Base-by-base conservation (phyloP, 2,329 filamentous ascomycete species). In the Pseudopithomyces maydicus region DNA sequence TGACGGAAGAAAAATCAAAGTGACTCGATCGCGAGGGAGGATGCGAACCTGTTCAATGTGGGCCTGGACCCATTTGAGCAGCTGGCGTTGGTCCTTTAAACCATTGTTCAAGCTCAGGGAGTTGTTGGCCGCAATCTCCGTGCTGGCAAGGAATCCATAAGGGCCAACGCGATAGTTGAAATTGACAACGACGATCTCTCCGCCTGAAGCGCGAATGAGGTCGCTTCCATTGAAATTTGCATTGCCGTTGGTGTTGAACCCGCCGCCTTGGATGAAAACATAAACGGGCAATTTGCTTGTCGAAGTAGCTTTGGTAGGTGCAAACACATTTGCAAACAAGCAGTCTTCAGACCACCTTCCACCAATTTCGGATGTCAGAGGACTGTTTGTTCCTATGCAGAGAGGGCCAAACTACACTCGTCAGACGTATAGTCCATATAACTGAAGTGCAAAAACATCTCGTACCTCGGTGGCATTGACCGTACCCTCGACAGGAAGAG, bases 401-500 rank as follows among this genome's bases (percentile, higher is more conserved):
- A 74, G 56, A 22, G 74, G 67, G 7, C 71, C 73, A 51, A 71
- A 74, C 69, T 75, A 47, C 3, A 12, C 10, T 6, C 23, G 54
- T 65, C 46, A 69, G 60, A 23, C 17, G 41, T 26, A 11, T 35
- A n/a, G 19, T n/a, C n/a, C 10, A 33, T 10, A 41, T 15, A 8
- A 45, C 17, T 12, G 42, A 20, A 26, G 46, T 51, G 36, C 50
- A 52, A 15, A 19, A 17, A 19, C 39, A 51, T 14, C 63, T 32
- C 15, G 38, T 64, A 72, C 71, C 54, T 70, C 54, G 23, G 62
- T 66, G 3, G 89, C 89, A 54, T 80, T 66, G 55, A 86, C 81
- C 3, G 84, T 69, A 1, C 75, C 78, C 2, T 74, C 57, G 17
- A 79, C 75, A 1, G 71, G 63, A 0, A 76, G 60, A 1, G 90